These are phyloP conservation scores for Colletotrichum ledebouriae DNA, from an alignment of 2,329 filamentous ascomycete genomes.

Conservation along the genomic window DNA sequence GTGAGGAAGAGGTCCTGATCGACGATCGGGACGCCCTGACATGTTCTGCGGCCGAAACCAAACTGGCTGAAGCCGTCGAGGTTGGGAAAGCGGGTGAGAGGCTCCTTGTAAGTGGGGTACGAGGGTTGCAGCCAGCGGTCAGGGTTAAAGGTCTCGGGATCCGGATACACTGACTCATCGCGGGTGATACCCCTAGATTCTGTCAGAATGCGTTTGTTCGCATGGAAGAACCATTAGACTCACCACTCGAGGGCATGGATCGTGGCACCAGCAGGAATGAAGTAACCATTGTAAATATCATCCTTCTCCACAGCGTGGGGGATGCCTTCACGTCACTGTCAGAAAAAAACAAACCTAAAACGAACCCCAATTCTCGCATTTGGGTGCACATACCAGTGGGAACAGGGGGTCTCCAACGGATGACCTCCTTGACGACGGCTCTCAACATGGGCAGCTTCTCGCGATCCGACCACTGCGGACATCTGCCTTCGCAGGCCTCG, in stretches of 20 bases:
- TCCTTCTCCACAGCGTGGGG: conserved; percentile 65
- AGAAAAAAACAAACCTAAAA: conserved; percentile 4
- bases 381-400: conserved; percentile 58
- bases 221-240: neutral
- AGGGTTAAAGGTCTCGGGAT: conserved; percentile 56
- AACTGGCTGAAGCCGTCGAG: conserved; percentile 61
- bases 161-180: conserved; percentile 55
- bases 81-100: conserved; percentile 55
- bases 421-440: conserved; percentile 58
- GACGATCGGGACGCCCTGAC: conserved; percentile 58
- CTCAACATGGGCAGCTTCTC: conserved; percentile 55
- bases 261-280: conserved; percentile 64
- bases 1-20: conserved; percentile 58
- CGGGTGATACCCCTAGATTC: conserved; percentile 60
- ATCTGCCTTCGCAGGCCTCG: conserved; percentile 53
- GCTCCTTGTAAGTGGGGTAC: conserved; percentile 58
- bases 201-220: neutral
- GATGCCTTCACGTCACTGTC: conserved; percentile 53
- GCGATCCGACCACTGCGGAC: conserved; percentile 58
- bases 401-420: conserved; percentile 68
- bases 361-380: neutral
- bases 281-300: conserved; percentile 65
- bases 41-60: conserved; percentile 67
- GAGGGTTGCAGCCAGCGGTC: conserved; percentile 54
- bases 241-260: conserved; percentile 57